Conservation (phyloP, 768 basidiomycete species). For the Kwoniella bestiolae region DNA sequence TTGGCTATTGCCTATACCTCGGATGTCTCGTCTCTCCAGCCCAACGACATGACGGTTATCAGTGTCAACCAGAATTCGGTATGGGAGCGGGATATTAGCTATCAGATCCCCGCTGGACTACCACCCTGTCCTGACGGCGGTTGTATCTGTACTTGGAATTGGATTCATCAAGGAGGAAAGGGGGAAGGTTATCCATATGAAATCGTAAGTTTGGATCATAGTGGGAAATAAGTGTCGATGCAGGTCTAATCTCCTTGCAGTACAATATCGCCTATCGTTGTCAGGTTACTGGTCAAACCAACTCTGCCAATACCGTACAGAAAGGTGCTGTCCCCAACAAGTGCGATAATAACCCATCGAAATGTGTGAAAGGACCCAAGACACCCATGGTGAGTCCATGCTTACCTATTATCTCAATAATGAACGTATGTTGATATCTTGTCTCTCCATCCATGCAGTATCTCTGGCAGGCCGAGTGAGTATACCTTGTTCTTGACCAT, state of each 20-base stretch:
- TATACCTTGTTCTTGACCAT: not conserved
- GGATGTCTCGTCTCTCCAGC: constrained; percentile 65
- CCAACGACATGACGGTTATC: constrained; percentile 73
- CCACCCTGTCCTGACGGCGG: constrained; percentile 70
- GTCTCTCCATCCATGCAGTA: constrained; percentile 4
- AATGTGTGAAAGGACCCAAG: constrained; percentile 39
- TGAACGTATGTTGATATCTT: too few species aligned
- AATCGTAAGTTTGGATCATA: constrained; percentile 28
- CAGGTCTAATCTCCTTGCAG: constrained; percentile 18
- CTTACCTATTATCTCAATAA: too few species aligned
- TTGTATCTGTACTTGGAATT: constrained; percentile 62
- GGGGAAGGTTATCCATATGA: constrained; percentile 43
- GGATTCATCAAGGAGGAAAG: constrained; percentile 58
- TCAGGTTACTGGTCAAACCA: constrained; percentile 35
- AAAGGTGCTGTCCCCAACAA: constrained; percentile 26
- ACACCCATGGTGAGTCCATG: constrained; percentile 59
- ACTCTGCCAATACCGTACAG: constrained; percentile 17
- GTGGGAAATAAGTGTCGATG: not conserved
- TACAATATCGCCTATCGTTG: constrained; percentile 44
- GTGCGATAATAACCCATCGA: constrained; percentile 25
- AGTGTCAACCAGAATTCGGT: constrained; percentile 77
- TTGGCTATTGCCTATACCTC: constrained; percentile 78
- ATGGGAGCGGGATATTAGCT: constrained; percentile 72
- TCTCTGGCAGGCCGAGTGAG: constrained; percentile 18
- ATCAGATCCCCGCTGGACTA: constrained; percentile 70